Conservation (phyloP, 2,329 filamentous ascomycete species). For the Lecanosticta acicola region DNA sequence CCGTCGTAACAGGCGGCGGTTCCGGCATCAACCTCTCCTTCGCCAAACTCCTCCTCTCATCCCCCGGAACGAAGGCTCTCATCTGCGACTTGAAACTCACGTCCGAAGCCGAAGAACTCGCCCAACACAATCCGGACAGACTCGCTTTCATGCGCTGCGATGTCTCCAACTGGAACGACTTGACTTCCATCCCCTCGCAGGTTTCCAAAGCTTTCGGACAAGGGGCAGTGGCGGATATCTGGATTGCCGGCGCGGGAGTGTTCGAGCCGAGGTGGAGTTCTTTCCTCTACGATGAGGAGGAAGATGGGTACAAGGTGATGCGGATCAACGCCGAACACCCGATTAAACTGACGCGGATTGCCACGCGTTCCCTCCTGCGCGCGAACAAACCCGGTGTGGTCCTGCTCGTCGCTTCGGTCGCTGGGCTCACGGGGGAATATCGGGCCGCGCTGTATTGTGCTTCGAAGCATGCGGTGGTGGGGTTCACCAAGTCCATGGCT, state of each 20-base stretch:
- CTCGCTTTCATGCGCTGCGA: constrained; percentile 27
- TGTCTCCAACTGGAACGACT: constrained; percentile 30
- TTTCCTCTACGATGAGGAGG: constrained; percentile 37
- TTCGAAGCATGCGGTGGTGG: constrained; percentile 37
- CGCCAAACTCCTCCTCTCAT: constrained; percentile 16
- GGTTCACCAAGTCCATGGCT: constrained; percentile 35
- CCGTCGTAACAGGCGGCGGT: constrained; percentile 25
- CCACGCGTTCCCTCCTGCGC: constrained; percentile 29
- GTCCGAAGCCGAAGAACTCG: constrained; percentile 26
- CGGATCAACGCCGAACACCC: constrained; percentile 37
- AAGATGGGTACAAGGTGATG: constrained; percentile 29
- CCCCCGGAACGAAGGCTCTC: constrained; percentile 27
- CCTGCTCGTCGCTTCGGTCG: constrained; percentile 30
- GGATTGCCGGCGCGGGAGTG: constrained; percentile 35
- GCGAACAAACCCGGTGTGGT: constrained; percentile 35
- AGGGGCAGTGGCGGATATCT: constrained; percentile 36
- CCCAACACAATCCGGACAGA: constrained; percentile 12
- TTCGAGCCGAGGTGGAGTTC: constrained; percentile 35
- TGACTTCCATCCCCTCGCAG: constrained; percentile 26
- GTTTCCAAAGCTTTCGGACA: constrained; percentile 23
- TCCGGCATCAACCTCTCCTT: constrained; percentile 26
- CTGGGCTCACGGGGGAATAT: constrained; percentile 31
- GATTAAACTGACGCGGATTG: constrained; percentile 38
- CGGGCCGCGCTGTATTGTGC: constrained; percentile 34
- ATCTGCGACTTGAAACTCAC: constrained; percentile 34